These are phyloP conservation scores for Ascochyta koolunga DNA, from an alignment of 2,329 filamentous ascomycete genomes.

Conservation along the genomic window DNA sequence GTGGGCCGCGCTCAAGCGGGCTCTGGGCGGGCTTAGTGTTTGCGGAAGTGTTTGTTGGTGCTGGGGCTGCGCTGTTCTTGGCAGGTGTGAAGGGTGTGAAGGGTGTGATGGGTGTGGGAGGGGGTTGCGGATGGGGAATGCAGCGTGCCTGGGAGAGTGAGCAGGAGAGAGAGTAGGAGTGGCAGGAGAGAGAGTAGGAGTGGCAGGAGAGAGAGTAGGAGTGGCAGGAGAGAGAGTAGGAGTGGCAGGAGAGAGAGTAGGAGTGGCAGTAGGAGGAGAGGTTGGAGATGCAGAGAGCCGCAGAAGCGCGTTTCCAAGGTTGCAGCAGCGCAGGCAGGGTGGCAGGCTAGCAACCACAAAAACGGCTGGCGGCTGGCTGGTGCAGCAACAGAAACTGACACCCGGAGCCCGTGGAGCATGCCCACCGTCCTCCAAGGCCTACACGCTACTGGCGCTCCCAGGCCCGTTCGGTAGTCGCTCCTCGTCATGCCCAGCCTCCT, in stretches of 20 bases:
- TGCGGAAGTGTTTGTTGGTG: constrained; percentile 2
- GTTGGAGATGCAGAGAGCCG: constrained; percentile 6
- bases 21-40: constrained; percentile 2
- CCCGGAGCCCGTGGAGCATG: neutral
- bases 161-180: too few species aligned
- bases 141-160: neutral
- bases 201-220: too few species aligned
- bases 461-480: neutral
- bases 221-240: too few species aligned
- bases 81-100: too few species aligned
- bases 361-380: constrained; percentile 11
- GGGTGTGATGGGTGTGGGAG: neutral
- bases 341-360: neutral
- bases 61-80: neutral
- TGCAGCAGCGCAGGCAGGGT: constrained; percentile 4
- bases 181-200: too few species aligned
- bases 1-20: constrained; percentile 2
- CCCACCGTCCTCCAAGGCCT: too few species aligned
- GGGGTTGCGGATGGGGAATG: neutral
- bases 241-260: neutral
- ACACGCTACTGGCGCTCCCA: constrained; percentile 2
- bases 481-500: constrained; percentile 11
- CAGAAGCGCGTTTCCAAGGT: constrained; percentile 12
- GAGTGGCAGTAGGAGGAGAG: neutral
- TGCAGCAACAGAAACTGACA: constrained; percentile 10